Evolutionary conservation across 192 early-diverging fungal species (phyloP), one percentile per base, ranked within the genome.

Genomic region (Gigaspora rosea): DNA sequence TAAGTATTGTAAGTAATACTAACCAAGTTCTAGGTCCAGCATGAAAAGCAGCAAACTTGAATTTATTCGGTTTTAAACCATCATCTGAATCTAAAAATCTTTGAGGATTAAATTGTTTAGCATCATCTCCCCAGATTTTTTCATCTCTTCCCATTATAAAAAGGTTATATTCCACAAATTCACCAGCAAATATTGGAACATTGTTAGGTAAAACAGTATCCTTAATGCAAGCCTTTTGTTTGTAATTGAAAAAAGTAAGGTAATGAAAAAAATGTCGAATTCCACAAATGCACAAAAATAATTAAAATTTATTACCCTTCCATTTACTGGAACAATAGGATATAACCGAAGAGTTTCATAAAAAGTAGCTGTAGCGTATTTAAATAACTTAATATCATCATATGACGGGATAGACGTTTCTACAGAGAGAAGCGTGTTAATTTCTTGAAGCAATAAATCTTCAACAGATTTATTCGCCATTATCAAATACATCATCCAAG

Each of bases 151-250:
- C 90, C 70, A 88, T 86, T 7, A 77, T 71, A 46, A 86, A 93
- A 1, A 84, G 82, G 20, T 75, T 80, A 84, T 85, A 92, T 2
- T 74, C 66, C 8, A 93, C 83, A 11, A 66, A 58, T 8, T 86
- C 81, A 16, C 91, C 91, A n/a, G 80, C 81, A 22, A 80, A 68
- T 58, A 93, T 81, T 7, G 66, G 13, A 27, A 83, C 84, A 2
- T 91, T 90, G 74, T 91, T 85, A 9, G 93, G 93, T n/a, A 89
- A 82, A 12, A 87, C 78, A 63, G 86, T 85, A 66, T 92, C 89
- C 9, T 84, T 66, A 18, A 90, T 66, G 8, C 50, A 54, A 11
- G 32, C 5, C 71, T 72, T 41, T 11, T 16, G 13, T 54, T 12
- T 22, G 20, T 33, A 49, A 13, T 36, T 3, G 9, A n/a, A 41